These are phyloP conservation scores for Dendryphion nanum DNA, from an alignment of 2,329 filamentous ascomycete species.

Conservation along the genomic window DNA sequence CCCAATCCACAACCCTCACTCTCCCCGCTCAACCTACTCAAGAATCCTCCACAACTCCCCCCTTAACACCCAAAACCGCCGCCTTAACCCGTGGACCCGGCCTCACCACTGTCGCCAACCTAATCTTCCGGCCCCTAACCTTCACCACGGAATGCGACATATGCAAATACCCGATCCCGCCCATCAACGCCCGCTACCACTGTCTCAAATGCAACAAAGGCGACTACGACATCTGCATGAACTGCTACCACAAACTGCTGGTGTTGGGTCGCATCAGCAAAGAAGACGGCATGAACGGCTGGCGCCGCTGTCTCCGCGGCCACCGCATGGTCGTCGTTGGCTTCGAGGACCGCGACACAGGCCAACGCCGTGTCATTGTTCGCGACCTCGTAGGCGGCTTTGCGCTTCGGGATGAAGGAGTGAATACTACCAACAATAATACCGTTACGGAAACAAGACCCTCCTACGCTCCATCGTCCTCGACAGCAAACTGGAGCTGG, in stretches of 20 bases:
- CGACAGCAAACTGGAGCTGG: slow-evolving; percentile 29
- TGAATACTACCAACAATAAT: neutral
- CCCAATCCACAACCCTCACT: slow-evolving; percentile 16
- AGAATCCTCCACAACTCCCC: slow-evolving; percentile 33
- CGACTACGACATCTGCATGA: slow-evolving; percentile 82
- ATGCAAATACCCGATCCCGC: slow-evolving; percentile 70
- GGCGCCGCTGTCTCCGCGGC: slow-evolving; percentile 76
- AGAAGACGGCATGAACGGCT: slow-evolving; percentile 76
- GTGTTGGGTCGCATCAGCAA: slow-evolving; percentile 62
- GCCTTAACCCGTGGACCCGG: slow-evolving; percentile 41
- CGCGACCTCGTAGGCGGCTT: slow-evolving; percentile 76
- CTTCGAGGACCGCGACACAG: slow-evolving; percentile 67
- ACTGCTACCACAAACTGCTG: slow-evolving; percentile 72
- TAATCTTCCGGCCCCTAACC: slow-evolving; percentile 62
- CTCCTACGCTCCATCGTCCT: neutral
- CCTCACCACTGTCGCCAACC: slow-evolving; percentile 32
- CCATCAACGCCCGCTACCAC: slow-evolving; percentile 70
- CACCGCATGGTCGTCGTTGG: slow-evolving; percentile 83
- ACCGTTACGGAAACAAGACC: neutral
- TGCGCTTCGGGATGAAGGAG: slow-evolving; percentile 59
- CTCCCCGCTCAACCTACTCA: slow-evolving; percentile 24
- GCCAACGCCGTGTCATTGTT: slow-evolving; percentile 66
- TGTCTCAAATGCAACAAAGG: slow-evolving; percentile 75
- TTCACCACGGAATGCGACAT: slow-evolving; percentile 78
- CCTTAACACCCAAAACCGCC: slow-evolving; percentile 42